Percentiles rank a stretch among this genome's conserved stretches.
Conservation (phyloP, 2,329 filamentous ascomycete species). For the Ramularia collo-cygni region DNA sequence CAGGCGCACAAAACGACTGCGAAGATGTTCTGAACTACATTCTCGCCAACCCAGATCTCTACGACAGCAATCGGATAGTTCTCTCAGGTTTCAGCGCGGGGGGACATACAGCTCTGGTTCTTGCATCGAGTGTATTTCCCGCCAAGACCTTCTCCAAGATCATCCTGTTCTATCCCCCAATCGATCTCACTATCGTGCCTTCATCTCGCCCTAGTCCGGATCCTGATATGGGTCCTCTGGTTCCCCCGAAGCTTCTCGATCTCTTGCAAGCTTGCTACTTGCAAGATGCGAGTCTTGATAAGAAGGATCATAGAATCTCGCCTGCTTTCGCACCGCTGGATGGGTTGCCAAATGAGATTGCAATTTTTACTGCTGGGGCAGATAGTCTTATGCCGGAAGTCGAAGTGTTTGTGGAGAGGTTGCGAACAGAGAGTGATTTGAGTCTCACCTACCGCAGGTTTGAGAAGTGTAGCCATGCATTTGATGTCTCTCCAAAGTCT, state of each 20-base stretch:
- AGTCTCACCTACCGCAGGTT: slow-evolving; percentile 25
- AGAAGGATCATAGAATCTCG: slow-evolving; percentile 31
- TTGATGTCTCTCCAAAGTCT: not conserved
- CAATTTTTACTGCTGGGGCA: slow-evolving; percentile 32
- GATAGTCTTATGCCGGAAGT: slow-evolving; percentile 34
- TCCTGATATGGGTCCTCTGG: slow-evolving; percentile 12
- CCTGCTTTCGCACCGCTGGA: slow-evolving; percentile 26
- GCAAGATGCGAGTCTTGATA: slow-evolving; percentile 20
- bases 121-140: slow-evolving; percentile 26
- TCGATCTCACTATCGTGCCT: slow-evolving; percentile 28
- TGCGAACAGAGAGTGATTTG: slow-evolving; percentile 16
- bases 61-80: slow-evolving; percentile 26
- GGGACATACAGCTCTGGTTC: slow-evolving; percentile 33
- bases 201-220: slow-evolving; percentile 27
- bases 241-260: slow-evolving; percentile 17
- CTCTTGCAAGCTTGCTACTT: slow-evolving; percentile 34
- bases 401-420: slow-evolving; percentile 28
- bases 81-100: slow-evolving; percentile 39
- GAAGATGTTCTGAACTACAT: slow-evolving; percentile 42
- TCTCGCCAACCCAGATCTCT: slow-evolving; percentile 25
- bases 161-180: slow-evolving; percentile 32
- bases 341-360: slow-evolving; percentile 22
- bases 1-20: slow-evolving; percentile 36
- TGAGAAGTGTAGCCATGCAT: slow-evolving; percentile 29
- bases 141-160: slow-evolving; percentile 27